phyloP scores from a whole-genome alignment of 306 rosid genomes.

The Lathyrus sativus region DNA sequence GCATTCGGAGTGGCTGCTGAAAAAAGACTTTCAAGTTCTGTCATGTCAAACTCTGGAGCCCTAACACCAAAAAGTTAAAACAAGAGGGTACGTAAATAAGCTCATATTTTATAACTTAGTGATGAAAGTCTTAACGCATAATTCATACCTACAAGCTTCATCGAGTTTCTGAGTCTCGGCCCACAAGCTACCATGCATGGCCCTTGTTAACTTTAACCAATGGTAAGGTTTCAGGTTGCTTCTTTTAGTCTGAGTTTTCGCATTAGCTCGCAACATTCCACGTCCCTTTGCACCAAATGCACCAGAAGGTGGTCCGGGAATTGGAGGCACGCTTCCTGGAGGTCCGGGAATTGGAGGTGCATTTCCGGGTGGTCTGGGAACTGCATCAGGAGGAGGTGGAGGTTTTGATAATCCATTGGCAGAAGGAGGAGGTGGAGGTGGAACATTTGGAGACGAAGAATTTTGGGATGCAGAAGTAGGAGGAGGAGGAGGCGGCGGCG shows the following conservation, averaged over 20 bases:
- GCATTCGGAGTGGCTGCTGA: conserved; percentile 72
- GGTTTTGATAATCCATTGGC: conserved; percentile 52
- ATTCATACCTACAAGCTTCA: conserved; percentile 75
- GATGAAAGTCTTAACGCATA: conserved; percentile 32
- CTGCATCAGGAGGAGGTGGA: conserved; percentile 36
- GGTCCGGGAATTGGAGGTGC: conserved; percentile 21
- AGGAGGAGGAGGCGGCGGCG: conserved; percentile 69
- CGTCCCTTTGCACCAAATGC: conserved; percentile 69
- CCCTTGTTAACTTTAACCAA: conserved; percentile 94
- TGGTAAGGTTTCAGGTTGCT: conserved; percentile 91
- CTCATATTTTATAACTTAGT: conserved; percentile 28
- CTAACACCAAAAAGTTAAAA: conserved; percentile 49
- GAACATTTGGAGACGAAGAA: conserved; percentile 34
- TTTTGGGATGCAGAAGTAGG: conserved; percentile 43
- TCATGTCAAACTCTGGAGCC: conserved; percentile 98
- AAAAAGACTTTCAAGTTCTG: conserved; percentile 93
- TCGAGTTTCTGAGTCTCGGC: conserved; percentile 84
- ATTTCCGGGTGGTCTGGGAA: conserved; percentile 25
- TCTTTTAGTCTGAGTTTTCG: conserved; percentile 63
- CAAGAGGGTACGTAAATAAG: conserved; percentile 17
- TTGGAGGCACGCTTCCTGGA: conserved; percentile 53
- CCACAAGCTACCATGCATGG: conserved; percentile 97
- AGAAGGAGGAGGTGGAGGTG: conserved; percentile 62
- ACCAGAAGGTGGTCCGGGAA: conserved; percentile 80
- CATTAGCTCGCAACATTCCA: conserved; percentile 54